Conservation (phyloP, 1,284 basidiomycete genomes). For the Ceratobasidium sp. region DNA sequence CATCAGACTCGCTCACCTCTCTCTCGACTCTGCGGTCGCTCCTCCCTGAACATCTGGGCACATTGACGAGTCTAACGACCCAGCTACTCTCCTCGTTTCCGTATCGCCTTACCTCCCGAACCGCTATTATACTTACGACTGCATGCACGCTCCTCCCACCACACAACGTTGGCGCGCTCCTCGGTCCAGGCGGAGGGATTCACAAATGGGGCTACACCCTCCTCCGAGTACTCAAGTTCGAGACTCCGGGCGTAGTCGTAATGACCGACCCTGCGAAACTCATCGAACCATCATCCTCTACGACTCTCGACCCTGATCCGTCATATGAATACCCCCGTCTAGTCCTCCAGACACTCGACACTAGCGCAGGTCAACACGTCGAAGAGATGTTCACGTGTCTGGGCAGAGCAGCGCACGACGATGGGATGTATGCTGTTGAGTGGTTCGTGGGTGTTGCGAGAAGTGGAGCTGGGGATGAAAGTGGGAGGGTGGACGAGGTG, state of each 20-base stretch:
- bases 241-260: slow-evolving; percentile 59
- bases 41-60: slow-evolving; percentile 64
- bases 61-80: slow-evolving; percentile 69
- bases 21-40: slow-evolving; percentile 64
- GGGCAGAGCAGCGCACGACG: slow-evolving; percentile 75
- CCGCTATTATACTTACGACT: slow-evolving; percentile 65
- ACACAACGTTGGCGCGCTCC: slow-evolving; percentile 68
- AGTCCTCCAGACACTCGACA: slow-evolving; percentile 57
- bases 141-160: slow-evolving; percentile 53
- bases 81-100: slow-evolving; percentile 71
- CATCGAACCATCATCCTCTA: slow-evolving; percentile 38
- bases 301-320: neutral
- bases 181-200: slow-evolving; percentile 85
- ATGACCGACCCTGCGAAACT: slow-evolving; percentile 56
- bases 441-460: slow-evolving; percentile 74
- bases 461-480: slow-evolving; percentile 59
- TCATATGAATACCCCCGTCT: slow-evolving; percentile 53
- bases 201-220: slow-evolving; percentile 91
- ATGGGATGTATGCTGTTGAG: slow-evolving; percentile 80
- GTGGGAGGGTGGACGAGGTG: slow-evolving; percentile 61
- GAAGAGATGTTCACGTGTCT: slow-evolving; percentile 78
- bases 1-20: slow-evolving; percentile 66
- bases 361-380: slow-evolving; percentile 68
- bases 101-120: slow-evolving; percentile 76
- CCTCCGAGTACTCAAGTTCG: slow-evolving; percentile 80